These are phyloP conservation scores for Penstemon newberryi DNA, from an alignment of 257 asterid species.

Conservation along the genomic window DNA sequence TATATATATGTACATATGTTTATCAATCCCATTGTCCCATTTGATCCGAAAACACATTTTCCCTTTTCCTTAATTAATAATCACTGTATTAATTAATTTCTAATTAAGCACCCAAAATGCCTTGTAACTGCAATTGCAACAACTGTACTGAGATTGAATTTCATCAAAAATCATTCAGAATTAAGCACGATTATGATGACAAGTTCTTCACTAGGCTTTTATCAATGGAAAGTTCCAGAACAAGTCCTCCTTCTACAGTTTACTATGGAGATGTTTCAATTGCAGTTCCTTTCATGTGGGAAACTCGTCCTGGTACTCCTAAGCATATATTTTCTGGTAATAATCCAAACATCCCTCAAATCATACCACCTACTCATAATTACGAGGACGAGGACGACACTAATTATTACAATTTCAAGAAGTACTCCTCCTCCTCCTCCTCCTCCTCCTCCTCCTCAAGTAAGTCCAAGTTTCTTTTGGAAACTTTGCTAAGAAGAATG, in stretches of 20 bases:
- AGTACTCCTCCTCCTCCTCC: too few relatives aligned
- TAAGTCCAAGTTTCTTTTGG: constrained; percentile 32
- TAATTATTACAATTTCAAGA: neutral
- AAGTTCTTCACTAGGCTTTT: constrained; percentile 44
- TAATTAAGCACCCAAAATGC: constrained; percentile 15
- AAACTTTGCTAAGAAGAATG: constrained; percentile 33
- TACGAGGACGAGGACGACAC: neutral
- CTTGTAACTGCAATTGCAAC: constrained; percentile 11
- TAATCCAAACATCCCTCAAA: constrained; percentile 33
- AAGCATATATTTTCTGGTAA: constrained; percentile 31
- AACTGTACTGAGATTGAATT: neutral
- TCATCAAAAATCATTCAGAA: constrained; percentile 42
- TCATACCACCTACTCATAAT: constrained; percentile 52
- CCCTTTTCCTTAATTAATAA: too few relatives aligned
- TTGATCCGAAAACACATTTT: neutral
- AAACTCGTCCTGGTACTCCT: constrained; percentile 53
- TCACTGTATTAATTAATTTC: neutral
- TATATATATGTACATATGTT: neutral
- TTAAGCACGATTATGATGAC: constrained; percentile 36
- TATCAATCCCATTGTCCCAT: constrained; percentile 19
- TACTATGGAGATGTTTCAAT: constrained; percentile 46
- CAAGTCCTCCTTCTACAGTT: constrained; percentile 43
- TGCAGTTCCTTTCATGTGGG: constrained; percentile 55
- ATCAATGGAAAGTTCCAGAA: constrained; percentile 41
- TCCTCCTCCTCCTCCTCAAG: neutral